Conservation (phyloP, 108 stramenopile species). For the Cyclotella sp. region DNA sequence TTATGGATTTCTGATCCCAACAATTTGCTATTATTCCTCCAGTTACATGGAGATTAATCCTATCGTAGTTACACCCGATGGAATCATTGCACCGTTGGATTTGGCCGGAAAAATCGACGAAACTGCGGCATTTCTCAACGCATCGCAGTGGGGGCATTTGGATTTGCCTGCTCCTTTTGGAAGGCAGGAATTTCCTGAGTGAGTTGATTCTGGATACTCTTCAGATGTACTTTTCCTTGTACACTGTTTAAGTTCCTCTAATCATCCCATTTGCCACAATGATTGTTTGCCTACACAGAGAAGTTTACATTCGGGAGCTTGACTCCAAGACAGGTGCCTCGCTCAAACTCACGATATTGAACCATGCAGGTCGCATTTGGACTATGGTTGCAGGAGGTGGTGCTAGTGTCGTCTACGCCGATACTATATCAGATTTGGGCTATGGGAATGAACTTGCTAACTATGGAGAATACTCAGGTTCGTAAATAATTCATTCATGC, state of each 20-base stretch:
- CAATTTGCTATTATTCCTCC: background rate
- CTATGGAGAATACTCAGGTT: conserved; percentile 88
- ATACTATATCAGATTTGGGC: conserved; percentile 93
- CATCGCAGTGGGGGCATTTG: conserved; percentile 82
- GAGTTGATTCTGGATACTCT: too few relatives aligned
- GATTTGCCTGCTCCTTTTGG: conserved; percentile 89
- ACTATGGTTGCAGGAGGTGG: conserved; percentile 96
- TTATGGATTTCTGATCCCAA: background rate
- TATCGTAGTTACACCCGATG: conserved; percentile 65
- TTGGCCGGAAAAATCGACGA: conserved; percentile 93
- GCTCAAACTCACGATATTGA: conserved; percentile 93
- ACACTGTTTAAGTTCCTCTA: too few relatives aligned
- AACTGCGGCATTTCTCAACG: conserved; percentile 81
- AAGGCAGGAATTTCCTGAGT: conserved; percentile 83
- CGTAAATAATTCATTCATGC: too few relatives aligned
- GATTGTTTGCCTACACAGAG: conserved; percentile 11
- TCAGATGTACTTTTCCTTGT: too few relatives aligned
- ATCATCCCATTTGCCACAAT: too few relatives aligned
- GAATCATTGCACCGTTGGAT: conserved; percentile 77
- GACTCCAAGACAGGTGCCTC: conserved; percentile 90
- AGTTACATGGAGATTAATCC: conserved; percentile 86
- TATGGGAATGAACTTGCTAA: conserved; percentile 87
- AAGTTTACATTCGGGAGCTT: conserved; percentile 83
- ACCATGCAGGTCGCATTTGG: conserved; percentile 85
- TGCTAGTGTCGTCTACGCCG: conserved; percentile 93